Conservation (phyloP, 192 early-diverging fungal genomes). For the Entophlyctis luteolus region DNA sequence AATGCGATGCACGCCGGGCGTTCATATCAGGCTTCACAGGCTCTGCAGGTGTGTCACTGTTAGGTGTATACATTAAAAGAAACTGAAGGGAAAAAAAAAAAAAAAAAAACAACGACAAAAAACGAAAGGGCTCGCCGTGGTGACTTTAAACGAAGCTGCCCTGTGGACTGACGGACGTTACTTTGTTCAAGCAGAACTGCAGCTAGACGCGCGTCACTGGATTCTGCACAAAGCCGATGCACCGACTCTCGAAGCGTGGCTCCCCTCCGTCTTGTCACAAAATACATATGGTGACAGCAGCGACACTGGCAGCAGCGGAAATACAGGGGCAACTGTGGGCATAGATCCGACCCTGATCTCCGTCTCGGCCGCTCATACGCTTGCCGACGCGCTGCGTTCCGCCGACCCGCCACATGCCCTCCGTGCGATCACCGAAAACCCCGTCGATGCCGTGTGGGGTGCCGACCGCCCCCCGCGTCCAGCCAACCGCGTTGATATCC, state of each 20-base stretch:
- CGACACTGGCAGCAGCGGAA: constrained; percentile 5
- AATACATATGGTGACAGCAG: background rate
- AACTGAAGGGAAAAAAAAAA: background rate
- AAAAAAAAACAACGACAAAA: no score
- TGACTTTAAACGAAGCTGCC: constrained; percentile 72
- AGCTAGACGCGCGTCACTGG: constrained; percentile 86
- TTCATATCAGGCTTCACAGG: constrained; percentile 95
- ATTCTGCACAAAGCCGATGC: constrained; percentile 90
- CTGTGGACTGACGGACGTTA: constrained; percentile 98
- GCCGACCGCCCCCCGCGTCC: constrained; percentile 69
- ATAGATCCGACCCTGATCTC: constrained; percentile 87
- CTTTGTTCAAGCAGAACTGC: constrained; percentile 90
- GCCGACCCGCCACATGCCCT: constrained; percentile 63
- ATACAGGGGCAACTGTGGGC: constrained; percentile 75
- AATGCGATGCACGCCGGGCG: constrained; percentile 78
- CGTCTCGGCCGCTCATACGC: constrained; percentile 54
- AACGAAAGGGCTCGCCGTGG: constrained; percentile 84
- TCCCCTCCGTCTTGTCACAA: constrained; percentile 46
- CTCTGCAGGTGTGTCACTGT: constrained; percentile 69
- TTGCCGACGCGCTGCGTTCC: constrained; percentile 55
- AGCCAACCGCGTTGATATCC: constrained; percentile 58
- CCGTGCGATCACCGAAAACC: constrained; percentile 70
- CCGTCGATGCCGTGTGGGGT: constrained; percentile 84
- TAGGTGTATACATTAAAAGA: background rate
- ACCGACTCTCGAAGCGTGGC: constrained; percentile 85